These are phyloP conservation scores for Apiotrichum akiyoshidainum DNA, from an alignment of 1,284 basidiomycete genomes.

Conservation along the genomic window DNA sequence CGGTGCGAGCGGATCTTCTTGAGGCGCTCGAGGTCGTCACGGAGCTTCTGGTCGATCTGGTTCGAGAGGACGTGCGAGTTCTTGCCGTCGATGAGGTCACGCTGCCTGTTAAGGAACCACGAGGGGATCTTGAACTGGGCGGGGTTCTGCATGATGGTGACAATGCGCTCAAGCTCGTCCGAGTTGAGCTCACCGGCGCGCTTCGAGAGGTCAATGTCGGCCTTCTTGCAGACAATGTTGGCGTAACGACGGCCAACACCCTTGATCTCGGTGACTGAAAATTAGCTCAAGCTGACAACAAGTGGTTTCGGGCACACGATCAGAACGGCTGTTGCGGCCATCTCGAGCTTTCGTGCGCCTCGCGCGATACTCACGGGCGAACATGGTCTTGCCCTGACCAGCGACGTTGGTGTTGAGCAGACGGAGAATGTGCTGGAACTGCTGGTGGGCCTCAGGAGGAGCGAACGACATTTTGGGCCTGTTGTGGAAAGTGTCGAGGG, in stretches of 20 bases:
- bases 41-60: conserved; percentile 95
- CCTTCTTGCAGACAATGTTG: conserved; percentile 99
- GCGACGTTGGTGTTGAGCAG: conserved; percentile 99
- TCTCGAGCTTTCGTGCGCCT: background rate
- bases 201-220: conserved; percentile 98
- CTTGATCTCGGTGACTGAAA: conserved; percentile 60
- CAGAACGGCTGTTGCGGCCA: background rate
- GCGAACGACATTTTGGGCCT: conserved; percentile 59
- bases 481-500: background rate
- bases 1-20: conserved; percentile 99
- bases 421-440: conserved; percentile 73
- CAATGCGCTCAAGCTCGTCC: conserved; percentile 96
- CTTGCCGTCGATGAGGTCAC: conserved; percentile 97
- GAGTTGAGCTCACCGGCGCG: conserved; percentile 94
- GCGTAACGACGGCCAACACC: conserved; percentile 99
- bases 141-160: conserved; percentile 99
- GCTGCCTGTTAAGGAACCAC: conserved; percentile 99
- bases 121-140: conserved; percentile 98
- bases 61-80: conserved; percentile 95
- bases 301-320: background rate
- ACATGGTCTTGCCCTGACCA: conserved; percentile 86
- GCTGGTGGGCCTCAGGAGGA: conserved; percentile 84
- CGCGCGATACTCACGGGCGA: conserved; percentile 54
- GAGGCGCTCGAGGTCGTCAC: conserved; percentile 96
- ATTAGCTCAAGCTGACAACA: background rate